Conservation (phyloP, 208 protist genomes). For the Leishmania aethiopica region DNA sequence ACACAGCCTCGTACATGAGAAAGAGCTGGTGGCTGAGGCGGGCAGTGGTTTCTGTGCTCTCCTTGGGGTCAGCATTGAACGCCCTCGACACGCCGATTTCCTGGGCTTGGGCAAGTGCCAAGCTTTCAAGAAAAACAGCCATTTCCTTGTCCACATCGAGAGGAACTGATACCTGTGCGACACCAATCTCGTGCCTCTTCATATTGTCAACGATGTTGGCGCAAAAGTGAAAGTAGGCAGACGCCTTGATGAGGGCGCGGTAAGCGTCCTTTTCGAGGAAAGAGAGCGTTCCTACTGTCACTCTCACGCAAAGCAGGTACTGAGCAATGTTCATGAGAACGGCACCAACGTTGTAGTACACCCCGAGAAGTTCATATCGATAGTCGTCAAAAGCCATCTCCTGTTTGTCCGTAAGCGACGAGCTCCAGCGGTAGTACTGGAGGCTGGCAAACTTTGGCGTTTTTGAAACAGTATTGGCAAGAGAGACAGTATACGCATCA, state of each 20-base stretch:
- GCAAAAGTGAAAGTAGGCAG: slow-evolving; percentile 62
- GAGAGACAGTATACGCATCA: slow-evolving; percentile 37
- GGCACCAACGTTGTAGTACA: slow-evolving; percentile 72
- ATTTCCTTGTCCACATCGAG: slow-evolving; percentile 38
- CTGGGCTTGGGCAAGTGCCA: slow-evolving; percentile 67
- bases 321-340: slow-evolving; percentile 60
- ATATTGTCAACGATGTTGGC: slow-evolving; percentile 40
- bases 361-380: slow-evolving; percentile 63
- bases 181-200: slow-evolving; percentile 39
- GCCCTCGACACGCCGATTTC: slow-evolving; percentile 61
- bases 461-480: slow-evolving; percentile 38
- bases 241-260: slow-evolving; percentile 53
- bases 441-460: slow-evolving; percentile 39
- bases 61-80: slow-evolving; percentile 44
- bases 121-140: slow-evolving; percentile 36
- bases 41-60: slow-evolving; percentile 26
- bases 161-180: slow-evolving; percentile 36
- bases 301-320: slow-evolving; percentile 42
- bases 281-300: slow-evolving; percentile 31
- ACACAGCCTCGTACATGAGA: slow-evolving; percentile 50
- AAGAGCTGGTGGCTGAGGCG: slow-evolving; percentile 60
- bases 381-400: slow-evolving; percentile 67
- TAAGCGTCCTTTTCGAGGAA: slow-evolving; percentile 72
- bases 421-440: slow-evolving; percentile 65
- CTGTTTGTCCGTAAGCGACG: slow-evolving; percentile 40